These are phyloP conservation scores for Candida palmyrensis DNA, from an alignment of 805 yeast genomes.

Conservation along the genomic window DNA sequence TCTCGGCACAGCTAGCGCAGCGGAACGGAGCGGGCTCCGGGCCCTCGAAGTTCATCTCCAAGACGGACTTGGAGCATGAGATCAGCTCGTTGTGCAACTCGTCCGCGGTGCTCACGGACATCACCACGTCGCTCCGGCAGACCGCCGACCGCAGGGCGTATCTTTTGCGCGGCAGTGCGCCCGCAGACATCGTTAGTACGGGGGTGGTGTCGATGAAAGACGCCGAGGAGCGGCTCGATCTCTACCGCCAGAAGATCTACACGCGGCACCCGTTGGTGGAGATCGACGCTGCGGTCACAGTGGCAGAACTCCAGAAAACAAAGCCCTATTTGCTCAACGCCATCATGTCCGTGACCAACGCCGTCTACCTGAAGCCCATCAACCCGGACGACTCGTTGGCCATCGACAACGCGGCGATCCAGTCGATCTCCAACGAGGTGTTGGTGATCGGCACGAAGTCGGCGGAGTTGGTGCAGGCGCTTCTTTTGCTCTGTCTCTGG, in stretches of 20 bases:
- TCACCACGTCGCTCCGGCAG: conserved; percentile 43
- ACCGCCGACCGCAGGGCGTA: conserved; percentile 38
- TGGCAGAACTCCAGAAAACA: conserved; percentile 43
- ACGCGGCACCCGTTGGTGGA: conserved; percentile 53
- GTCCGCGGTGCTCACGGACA: conserved; percentile 31
- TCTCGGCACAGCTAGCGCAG: background rate
- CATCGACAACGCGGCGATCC: conserved; percentile 50
- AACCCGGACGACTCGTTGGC: conserved; percentile 39
- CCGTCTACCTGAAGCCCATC: conserved; percentile 27
- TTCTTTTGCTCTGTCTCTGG: conserved; percentile 66
- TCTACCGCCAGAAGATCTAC: conserved; percentile 46
- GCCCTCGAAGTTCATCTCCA: conserved; percentile 22
- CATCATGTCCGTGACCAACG: conserved; percentile 57
- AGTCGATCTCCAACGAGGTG: conserved; percentile 51
- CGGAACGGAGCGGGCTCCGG: background rate
- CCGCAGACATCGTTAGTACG: conserved; percentile 47
- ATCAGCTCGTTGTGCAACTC: conserved; percentile 29
- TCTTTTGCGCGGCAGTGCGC: conserved; percentile 19
- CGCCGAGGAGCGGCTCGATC: conserved; percentile 48
- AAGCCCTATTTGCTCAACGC: conserved; percentile 62
- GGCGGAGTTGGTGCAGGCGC: conserved; percentile 58
- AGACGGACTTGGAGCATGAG: conserved; percentile 38
- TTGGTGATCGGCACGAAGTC: conserved; percentile 68
- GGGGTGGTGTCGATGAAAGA: conserved; percentile 58
- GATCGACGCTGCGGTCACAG: conserved; percentile 39